These are phyloP conservation scores for Leucocoprinus sp. DNA, from an alignment of 768 basidiomycete genomes.

Conservation along the genomic window DNA sequence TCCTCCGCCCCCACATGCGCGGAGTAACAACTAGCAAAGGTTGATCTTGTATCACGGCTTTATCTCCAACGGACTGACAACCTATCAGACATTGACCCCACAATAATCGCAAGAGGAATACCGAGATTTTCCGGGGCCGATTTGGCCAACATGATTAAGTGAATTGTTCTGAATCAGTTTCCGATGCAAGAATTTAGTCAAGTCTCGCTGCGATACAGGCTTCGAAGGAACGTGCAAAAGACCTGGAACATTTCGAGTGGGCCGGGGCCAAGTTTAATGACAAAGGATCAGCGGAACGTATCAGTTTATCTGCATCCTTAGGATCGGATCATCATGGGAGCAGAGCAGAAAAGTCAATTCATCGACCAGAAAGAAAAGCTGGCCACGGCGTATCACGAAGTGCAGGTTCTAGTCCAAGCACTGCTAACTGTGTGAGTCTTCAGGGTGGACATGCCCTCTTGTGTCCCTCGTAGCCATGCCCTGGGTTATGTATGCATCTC, in stretches of 20 bases:
- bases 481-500: slow-evolving; percentile 65
- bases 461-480: slow-evolving; percentile 91
- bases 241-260: slow-evolving; percentile 90
- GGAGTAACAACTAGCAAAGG: slow-evolving; percentile 59
- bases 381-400: slow-evolving; percentile 96
- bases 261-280: slow-evolving; percentile 58
- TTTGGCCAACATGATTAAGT: slow-evolving; percentile 94
- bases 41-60: slow-evolving; percentile 16
- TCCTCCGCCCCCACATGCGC: slow-evolving; percentile 86
- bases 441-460: slow-evolving; percentile 92
- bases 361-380: slow-evolving; percentile 82
- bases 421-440: slow-evolving; percentile 9
- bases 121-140: slow-evolving; percentile 97
- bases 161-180: slow-evolving; percentile 2
- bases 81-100: slow-evolving; percentile 66
- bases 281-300: background rate
- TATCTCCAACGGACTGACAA: slow-evolving; percentile 12
- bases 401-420: slow-evolving; percentile 21
- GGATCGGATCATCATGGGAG: slow-evolving; percentile 97
- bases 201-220: slow-evolving; percentile 94
- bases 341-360: slow-evolving; percentile 84
- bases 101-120: slow-evolving; percentile 86
- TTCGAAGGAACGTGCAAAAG: slow-evolving; percentile 66
- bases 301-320: slow-evolving; percentile 16
- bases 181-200: slow-evolving; percentile 8